Base-by-base conservation (phyloP, 345 rosid species). In the Pseudoturritis turrita region DNA sequence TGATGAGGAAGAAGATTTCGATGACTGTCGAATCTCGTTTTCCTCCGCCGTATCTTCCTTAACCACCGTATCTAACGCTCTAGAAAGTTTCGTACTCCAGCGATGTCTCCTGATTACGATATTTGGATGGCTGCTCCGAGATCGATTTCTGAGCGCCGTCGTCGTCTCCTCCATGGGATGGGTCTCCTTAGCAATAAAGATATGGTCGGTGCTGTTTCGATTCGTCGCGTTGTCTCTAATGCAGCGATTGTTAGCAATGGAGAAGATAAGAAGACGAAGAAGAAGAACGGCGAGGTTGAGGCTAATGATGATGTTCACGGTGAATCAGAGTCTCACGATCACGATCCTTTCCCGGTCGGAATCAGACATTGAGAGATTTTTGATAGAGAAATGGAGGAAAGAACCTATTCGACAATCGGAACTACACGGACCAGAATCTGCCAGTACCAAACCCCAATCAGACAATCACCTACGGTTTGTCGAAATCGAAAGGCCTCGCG, bases 111-210 rank as follows among this genome's bases (percentile, higher is more conserved):
- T 2, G 86, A 91, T 29, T 95, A 95, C 68, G 82, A 91, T 44
- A 63, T 92, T 22, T 95, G 98, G 98, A 88, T 86, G 96, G 81
- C 90, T 1, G 87, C 91, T 7, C 99, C 99, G 1, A 94, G 94
- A 4, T 88, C 99, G 9, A 85, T 95, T 14, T 82, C 67, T 0
- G 94, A 95, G 62, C 84, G 99, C 3, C 86, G 99, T 7, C 85
- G 85, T 44, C 89, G 94, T 13, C 87, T 95, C 21, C 79, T 95
- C 2, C 86, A 85, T n/a, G 96, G 96, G 0, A 92, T 92, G 99
- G 97, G 99, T 1, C 74, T 95, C 50, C 75, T 70, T 0, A 40
- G 78, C 25, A 71, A 81, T 25, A 87, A 80, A 54, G 82, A 83
- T n/a, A 56, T 83, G 59, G 41, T 79, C 10, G 77, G 81, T 11